Percentiles rank a stretch among this genome's conserved stretches.
Conservation (phyloP, 306 rosid genomes). For the Cucurbita ficifolia region DNA sequence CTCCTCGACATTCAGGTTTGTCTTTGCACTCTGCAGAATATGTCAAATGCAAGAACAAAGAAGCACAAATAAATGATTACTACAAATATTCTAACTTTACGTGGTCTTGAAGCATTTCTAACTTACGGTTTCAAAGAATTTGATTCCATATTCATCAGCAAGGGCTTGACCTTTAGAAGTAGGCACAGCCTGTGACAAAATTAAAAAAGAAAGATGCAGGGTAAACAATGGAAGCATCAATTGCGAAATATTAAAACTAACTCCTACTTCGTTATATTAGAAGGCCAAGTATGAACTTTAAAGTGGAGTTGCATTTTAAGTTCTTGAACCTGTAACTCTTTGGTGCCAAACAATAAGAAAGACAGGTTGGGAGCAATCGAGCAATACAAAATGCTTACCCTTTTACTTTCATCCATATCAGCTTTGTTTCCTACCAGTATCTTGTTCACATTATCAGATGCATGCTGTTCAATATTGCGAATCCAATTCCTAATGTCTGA, state of each 20-base stretch:
- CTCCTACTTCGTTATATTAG: not conserved
- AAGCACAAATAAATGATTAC: not conserved
- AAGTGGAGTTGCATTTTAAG: not conserved
- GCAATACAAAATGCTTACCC: slow-evolving; percentile 26
- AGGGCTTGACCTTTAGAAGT: slow-evolving; percentile 81
- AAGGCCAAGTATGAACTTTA: not conserved
- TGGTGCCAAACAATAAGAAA: not conserved
- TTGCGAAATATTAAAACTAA: not conserved
- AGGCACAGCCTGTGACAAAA: slow-evolving; percentile 53
- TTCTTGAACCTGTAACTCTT: not conserved
- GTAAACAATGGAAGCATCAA: not conserved
- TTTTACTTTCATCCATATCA: slow-evolving; percentile 79
- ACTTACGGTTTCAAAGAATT: slow-evolving; percentile 84
- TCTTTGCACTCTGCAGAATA: slow-evolving; percentile 69
- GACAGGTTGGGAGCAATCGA: not conserved
- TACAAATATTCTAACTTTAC: not conserved
- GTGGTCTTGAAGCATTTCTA: slow-evolving; percentile 6
- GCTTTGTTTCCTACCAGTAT: slow-evolving; percentile 78
- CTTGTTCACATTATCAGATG: slow-evolving; percentile 72
- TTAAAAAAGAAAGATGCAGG: not conserved
- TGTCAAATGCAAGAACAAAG: slow-evolving; percentile 6
- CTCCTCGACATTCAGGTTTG: slow-evolving; percentile 81
- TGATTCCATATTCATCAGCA: slow-evolving; percentile 83
- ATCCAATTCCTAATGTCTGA: slow-evolving; percentile 81
- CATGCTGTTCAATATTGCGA: slow-evolving; percentile 77